Percentiles rank a stretch among this genome's conserved stretches.
phyloP scores from a whole-genome alignment of 306 rosid genomes.

The Vigna mungo region DNA sequence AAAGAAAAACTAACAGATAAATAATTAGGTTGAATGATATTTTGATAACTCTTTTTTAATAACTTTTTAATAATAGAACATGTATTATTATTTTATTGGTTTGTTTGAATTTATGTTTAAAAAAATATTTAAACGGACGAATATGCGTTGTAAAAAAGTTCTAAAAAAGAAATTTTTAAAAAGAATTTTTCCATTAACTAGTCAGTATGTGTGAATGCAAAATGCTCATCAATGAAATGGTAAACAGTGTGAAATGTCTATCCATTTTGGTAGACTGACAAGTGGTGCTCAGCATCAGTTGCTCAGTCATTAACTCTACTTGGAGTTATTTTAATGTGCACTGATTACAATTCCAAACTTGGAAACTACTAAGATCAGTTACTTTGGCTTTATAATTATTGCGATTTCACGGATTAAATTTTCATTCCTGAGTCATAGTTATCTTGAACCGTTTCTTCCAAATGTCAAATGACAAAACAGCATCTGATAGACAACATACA shows the following conservation, averaged over 20 bases:
- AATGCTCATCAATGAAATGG: neutral
- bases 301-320: constrained; percentile 30
- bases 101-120: no score
- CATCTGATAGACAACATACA: constrained; percentile 7
- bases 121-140: no score
- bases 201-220: neutral
- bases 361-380: constrained; percentile 39
- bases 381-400: constrained; percentile 19
- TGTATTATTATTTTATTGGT: no score
- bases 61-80: no score
- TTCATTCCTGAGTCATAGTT: constrained; percentile 49
- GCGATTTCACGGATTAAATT: constrained; percentile 31
- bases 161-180: no score
- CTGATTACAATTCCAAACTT: constrained; percentile 23
- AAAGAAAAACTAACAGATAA: neutral
- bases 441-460: constrained; percentile 58
- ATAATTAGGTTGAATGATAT: no score
- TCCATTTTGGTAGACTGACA: constrained; percentile 33
- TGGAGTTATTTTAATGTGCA: constrained; percentile 29
- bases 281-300: constrained; percentile 19
- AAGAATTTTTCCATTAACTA: no score
- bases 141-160: no score
- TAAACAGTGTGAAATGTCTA: neutral
- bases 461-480: constrained; percentile 31
- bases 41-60: no score